phyloP scores from a whole-genome alignment of 202 grass and related monocot species.

The Musa balbisiana region DNA sequence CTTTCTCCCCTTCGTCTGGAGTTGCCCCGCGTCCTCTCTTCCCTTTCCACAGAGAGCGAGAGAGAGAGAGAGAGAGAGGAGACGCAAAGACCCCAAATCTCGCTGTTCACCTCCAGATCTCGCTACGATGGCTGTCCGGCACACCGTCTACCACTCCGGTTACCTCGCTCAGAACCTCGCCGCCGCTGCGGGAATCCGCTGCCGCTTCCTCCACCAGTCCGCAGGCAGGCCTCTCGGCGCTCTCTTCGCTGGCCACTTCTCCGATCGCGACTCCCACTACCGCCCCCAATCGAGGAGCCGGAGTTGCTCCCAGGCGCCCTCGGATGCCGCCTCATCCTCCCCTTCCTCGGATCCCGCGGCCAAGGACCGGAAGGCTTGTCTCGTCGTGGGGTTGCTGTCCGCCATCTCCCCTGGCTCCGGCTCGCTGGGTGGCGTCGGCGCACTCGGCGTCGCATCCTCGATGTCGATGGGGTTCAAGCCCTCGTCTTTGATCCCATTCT shows the following conservation, averaged over 20 bases:
- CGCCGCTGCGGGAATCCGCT: conserved; percentile 48
- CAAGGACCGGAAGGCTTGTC: conserved; percentile 18
- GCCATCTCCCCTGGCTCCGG: conserved; percentile 38
- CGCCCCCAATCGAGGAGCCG: background rate
- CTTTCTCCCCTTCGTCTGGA: background rate
- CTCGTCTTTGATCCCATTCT: conserved; percentile 63
- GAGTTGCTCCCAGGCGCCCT: background rate
- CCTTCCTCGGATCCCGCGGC: background rate
- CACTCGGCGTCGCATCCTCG: conserved; percentile 51
- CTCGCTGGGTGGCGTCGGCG: conserved; percentile 15
- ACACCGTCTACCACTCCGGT: conserved; percentile 65
- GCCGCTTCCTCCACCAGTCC: conserved; percentile 32
- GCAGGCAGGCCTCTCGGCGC: conserved; percentile 25
- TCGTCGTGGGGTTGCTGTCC: conserved; percentile 53
- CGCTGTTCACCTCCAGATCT: conserved; percentile 23
- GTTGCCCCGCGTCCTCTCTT: background rate
- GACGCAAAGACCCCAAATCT: no score
- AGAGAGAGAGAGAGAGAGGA: no score
- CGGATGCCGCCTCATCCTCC: background rate
- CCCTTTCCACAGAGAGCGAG: background rate
- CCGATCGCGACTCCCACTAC: conserved; percentile 25
- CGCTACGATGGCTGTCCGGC: conserved; percentile 77
- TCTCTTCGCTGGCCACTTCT: conserved; percentile 39
- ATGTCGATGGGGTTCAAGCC: conserved; percentile 60
- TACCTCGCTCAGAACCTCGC: conserved; percentile 70